Evolutionary conservation across 768 basidiomycete genomes (phyloP), one percentile per base, ranked within the genome.

Genomic region (Rossbeevera mucosa): DNA sequence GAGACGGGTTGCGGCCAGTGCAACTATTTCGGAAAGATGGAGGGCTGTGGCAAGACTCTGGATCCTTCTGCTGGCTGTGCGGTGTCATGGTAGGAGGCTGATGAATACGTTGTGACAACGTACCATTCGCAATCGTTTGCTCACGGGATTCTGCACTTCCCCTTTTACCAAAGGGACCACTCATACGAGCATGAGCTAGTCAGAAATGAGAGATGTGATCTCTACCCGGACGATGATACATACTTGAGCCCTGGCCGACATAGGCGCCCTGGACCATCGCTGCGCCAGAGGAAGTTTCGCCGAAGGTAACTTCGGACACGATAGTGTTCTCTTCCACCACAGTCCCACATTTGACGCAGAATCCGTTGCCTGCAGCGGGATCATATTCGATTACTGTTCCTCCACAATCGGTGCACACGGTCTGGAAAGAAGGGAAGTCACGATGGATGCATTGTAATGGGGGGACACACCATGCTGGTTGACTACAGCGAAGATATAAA

Each of bases 241-340:
- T 63, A 97, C 94, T 94, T 43, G 94, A 85, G 51, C 91, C 90
- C 62, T 91, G 87, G 0, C 81, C 90, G 12, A 99, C 92, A 62
- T 90, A 96, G 3, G 88, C 85, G 2, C 96, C 96, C 63, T 94
- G 89, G 2, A 96, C 94, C 77, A 97, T 91, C 1, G 95, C 94
- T 5, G 94, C 91, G 22, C 96, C 96, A 25, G 81, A 79, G 11
- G 87, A 80, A 4, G 89, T 88, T 75, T 99, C 96, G n/a, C 93
- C 92, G 60, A 99, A 99, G 1, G 85, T 83, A 50, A 99, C 82
- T 66, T 99, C 96, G 56, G 86, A 89, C 9, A 97, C 91, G 54
- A 98, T 93, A 2, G 87, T 83, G 63, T 92, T 94, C 70, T 96
- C 91, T 71, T 95, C 92, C 9, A 95, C 76, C 16, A 98, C 93